Evolutionary conservation across 768 basidiomycete species (phyloP).

Genomic region (Tulasnella sp.): DNA sequence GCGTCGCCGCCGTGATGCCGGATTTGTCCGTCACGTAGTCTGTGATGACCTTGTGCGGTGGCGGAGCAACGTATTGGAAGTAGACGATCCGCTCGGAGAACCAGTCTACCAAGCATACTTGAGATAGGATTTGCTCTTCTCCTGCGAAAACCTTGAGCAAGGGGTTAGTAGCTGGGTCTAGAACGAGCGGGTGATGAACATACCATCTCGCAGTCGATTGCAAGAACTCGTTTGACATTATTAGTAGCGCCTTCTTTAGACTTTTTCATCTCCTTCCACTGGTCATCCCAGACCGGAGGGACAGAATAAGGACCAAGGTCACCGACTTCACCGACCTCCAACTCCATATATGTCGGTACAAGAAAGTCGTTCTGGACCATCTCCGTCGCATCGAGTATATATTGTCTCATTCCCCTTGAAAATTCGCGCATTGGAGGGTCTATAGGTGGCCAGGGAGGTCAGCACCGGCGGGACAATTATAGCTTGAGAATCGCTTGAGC

Average conservation of each 20-base stretch:
- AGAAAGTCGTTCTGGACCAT: conserved; percentile 5
- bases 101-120: conserved; percentile 14
- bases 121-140: neutral
- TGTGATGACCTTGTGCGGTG: conserved; percentile 2
- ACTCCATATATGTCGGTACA: neutral
- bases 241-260: neutral
- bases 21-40: conserved; percentile 4
- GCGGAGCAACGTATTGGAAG: neutral
- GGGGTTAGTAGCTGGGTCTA: neutral
- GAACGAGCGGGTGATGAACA: neutral
- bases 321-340: neutral
- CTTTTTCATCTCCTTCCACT: neutral
- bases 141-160: neutral
- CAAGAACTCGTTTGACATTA: neutral
- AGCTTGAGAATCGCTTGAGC: neutral
- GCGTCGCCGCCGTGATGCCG: neutral
- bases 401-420: neutral
- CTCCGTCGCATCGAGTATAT: conserved; percentile 1
- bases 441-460: neutral
- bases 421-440: neutral
- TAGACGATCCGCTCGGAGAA: neutral
- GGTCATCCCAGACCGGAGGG: neutral
- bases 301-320: neutral
- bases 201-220: conserved; percentile 18
- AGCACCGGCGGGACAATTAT: neutral